These are phyloP conservation scores for Tuber aestivum DNA, from an alignment of 495 filamentous ascomycete genomes.

Conservation along the genomic window DNA sequence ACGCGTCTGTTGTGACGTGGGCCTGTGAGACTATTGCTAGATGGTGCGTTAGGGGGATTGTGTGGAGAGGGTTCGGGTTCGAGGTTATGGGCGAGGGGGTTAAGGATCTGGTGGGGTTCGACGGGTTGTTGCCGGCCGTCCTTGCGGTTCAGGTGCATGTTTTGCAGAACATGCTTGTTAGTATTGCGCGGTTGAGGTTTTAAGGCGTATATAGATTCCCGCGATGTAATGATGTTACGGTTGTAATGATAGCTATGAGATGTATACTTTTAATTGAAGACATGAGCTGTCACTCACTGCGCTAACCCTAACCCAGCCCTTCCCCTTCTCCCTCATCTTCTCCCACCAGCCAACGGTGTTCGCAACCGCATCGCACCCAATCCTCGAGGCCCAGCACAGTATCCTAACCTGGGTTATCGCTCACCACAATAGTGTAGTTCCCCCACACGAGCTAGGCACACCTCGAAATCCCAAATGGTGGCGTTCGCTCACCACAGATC, in stretches of 20 bases:
- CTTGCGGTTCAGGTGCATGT: slow-evolving; percentile 59
- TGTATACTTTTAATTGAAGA: neutral
- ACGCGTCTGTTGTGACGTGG: slow-evolving; percentile 56
- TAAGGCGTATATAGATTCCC: neutral
- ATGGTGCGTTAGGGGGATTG: slow-evolving; percentile 53
- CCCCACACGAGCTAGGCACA: too few relatives aligned
- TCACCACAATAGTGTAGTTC: too few relatives aligned
- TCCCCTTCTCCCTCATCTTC: too few relatives aligned
- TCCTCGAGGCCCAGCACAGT: too few relatives aligned
- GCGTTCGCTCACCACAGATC: too few relatives aligned
- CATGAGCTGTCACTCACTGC: neutral
- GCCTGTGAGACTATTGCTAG: slow-evolving; percentile 56
- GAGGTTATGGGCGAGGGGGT: slow-evolving; percentile 56
- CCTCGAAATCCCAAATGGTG: too few relatives aligned
- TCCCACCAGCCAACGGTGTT: too few relatives aligned
- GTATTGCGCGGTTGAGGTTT: slow-evolving; percentile 58
- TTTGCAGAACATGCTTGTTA: slow-evolving; percentile 62
- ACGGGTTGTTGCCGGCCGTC: slow-evolving; percentile 57
- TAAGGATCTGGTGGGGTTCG: slow-evolving; percentile 55
- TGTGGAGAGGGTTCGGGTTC: slow-evolving; percentile 52
- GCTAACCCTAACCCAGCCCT: neutral
- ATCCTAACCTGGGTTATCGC: too few relatives aligned
- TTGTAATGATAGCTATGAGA: neutral
- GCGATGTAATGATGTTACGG: neutral
- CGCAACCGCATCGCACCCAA: too few relatives aligned